These are phyloP conservation scores for Wallemia hederae DNA, from an alignment of 1,284 basidiomycete genomes.

Conservation along the genomic window DNA sequence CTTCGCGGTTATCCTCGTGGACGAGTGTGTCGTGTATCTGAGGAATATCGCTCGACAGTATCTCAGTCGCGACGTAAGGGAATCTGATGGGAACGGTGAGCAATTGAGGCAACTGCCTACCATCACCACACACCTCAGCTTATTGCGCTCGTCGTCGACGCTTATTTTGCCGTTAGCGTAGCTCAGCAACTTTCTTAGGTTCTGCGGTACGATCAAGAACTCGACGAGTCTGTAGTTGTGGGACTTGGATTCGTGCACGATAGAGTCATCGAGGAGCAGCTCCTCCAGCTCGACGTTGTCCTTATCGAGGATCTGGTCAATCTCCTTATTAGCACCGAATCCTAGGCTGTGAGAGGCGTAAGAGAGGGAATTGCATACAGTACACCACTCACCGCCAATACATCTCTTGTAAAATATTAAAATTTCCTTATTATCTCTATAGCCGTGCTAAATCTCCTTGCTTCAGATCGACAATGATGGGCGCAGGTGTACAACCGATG, in stretches of 20 bases:
- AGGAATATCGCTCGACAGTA: slow-evolving; percentile 85
- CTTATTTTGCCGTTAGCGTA: slow-evolving; percentile 54
- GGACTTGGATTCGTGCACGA: slow-evolving; percentile 79
- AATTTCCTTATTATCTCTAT: background rate
- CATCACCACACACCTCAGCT: slow-evolving; percentile 34
- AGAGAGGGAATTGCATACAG: background rate
- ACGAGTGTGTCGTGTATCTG: slow-evolving; percentile 72
- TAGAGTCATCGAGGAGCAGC: slow-evolving; percentile 74
- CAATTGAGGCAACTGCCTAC: background rate
- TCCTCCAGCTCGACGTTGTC: slow-evolving; percentile 31
- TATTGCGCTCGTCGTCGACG: slow-evolving; percentile 38
- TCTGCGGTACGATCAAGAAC: slow-evolving; percentile 50
- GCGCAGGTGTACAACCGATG: background rate
- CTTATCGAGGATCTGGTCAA: slow-evolving; percentile 3
- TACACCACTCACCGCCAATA: background rate
- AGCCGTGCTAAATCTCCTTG: background rate
- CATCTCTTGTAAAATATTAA: background rate
- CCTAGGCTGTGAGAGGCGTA: background rate
- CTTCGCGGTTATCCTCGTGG: slow-evolving; percentile 28
- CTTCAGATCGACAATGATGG: background rate
- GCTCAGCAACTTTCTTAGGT: slow-evolving; percentile 44
- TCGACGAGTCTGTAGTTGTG: slow-evolving; percentile 67
- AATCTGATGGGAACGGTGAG: slow-evolving; percentile 26
- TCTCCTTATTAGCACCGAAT: background rate
- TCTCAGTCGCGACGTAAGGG: slow-evolving; percentile 79